Base-by-base conservation (phyloP, 179 eudicot genomes). In the Pouteria campechiana region DNA sequence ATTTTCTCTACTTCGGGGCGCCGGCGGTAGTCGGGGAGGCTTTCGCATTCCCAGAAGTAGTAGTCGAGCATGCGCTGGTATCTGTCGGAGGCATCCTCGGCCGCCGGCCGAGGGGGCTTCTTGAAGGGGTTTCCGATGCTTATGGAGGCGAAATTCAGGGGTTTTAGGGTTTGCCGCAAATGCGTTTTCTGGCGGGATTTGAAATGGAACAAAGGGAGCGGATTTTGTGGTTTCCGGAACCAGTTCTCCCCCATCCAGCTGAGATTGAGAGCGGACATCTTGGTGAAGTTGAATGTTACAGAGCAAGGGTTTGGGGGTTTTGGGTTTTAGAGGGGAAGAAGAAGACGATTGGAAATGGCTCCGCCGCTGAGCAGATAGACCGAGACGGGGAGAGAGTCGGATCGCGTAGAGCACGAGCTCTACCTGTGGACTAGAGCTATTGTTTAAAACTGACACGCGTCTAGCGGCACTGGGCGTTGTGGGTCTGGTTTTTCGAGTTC, bases 21-120 rank as follows among this genome's bases (percentile, higher is more conserved):
- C 64, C 74, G 75, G 0, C 96, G 37, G 23, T 55, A 58, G 51
- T 86, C 93, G 1, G 96, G 96, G 6, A 55, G 31, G 54, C 69
- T 76, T 46, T 82, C 93, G 20, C 74, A 64, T 64, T 86, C 96
- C 93, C 88, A 78, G 67, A 66, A 82, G 44, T 53, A 86, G 34
- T 79, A 85, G 43, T 86, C 89, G 18, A 86, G 60, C 85, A 86
- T 76, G 60, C 65, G 43, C 40, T 25, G 47, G 68, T 79, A 69
- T 27, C 60, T 74, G 0, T 76, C 80, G 4, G 85, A 82, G 18
- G 65, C 63, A 32, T 50, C 43, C 11, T 42, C 19, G 42, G 48
- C 12, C 28, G 48, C 3, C 12, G 32, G 48, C 3, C 16, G 7
- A n/a, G 19, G 18, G 33, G 52, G 44, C 4, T 14, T 25, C 7